These are phyloP conservation scores for Pilobolus umbonatus DNA, from an alignment of 192 early-diverging fungal genomes.

Conservation along the genomic window DNA sequence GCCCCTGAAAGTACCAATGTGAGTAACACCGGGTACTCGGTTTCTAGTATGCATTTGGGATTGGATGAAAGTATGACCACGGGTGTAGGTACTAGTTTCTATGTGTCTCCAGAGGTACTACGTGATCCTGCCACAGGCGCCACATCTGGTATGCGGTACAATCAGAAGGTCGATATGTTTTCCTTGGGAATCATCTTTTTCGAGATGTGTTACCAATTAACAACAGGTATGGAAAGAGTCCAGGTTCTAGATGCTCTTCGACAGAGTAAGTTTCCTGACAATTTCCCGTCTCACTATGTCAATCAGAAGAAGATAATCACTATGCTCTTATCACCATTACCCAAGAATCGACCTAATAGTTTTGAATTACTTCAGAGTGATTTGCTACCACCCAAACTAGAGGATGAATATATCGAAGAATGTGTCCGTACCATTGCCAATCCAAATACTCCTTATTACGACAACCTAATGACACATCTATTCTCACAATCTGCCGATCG, in stretches of 20 bases:
- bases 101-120: constrained; percentile 76
- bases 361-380: constrained; percentile 78
- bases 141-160: constrained; percentile 53
- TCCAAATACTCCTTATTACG: constrained; percentile 83
- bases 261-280: constrained; percentile 68
- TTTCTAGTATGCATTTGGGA: constrained; percentile 22
- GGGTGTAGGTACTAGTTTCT: constrained; percentile 89
- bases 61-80: constrained; percentile 64
- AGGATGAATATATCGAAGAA: constrained; percentile 88
- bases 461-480: constrained; percentile 71
- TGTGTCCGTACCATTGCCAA: constrained; percentile 87
- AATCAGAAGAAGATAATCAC: constrained; percentile 70
- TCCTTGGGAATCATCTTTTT: constrained; percentile 79
- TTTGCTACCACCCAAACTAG: constrained; percentile 74
- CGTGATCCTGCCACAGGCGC: constrained; percentile 39
- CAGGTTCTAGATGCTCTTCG: constrained; percentile 63
- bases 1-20: not conserved
- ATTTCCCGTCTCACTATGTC: constrained; percentile 58
- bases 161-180: constrained; percentile 80
- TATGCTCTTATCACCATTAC: constrained; percentile 67
- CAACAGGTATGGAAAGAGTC: constrained; percentile 77
- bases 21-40: constrained; percentile 17
- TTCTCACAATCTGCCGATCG: constrained; percentile 73
- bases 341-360: constrained; percentile 73
- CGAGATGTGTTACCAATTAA: constrained; percentile 69